These are phyloP conservation scores for Ogataea henricii DNA, from an alignment of 805 yeast species.

Conservation along the genomic window DNA sequence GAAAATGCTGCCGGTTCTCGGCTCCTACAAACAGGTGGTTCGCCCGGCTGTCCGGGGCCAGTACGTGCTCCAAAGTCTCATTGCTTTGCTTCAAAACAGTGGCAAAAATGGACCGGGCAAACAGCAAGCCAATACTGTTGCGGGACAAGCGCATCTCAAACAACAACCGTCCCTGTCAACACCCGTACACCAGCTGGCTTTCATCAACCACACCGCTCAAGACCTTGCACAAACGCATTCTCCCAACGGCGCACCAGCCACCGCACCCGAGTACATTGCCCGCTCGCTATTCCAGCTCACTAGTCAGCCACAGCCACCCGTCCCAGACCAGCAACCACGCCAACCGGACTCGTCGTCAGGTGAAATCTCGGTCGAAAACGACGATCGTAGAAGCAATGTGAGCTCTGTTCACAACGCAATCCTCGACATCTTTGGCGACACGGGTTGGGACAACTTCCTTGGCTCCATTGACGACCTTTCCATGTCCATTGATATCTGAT, in stretches of 20 bases:
- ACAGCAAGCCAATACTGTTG: no score
- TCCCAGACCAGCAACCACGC: not conserved
- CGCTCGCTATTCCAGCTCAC: not conserved
- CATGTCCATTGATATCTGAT: constrained; percentile 23
- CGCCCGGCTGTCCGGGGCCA: constrained; percentile 35
- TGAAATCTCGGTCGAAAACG: not conserved
- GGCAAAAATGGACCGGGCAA: constrained; percentile 13
- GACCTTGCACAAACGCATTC: not conserved
- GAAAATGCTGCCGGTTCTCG: constrained; percentile 23
- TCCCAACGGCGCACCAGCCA: not conserved
- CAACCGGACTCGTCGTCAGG: not conserved
- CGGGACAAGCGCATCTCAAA: no score
- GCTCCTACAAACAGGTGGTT: constrained; percentile 26
- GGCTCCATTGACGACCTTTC: constrained; percentile 31
- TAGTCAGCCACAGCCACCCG: not conserved
- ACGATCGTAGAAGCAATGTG: not conserved
- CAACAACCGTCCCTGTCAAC: no score
- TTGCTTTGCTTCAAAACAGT: constrained; percentile 21
- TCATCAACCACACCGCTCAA: constrained; percentile 9
- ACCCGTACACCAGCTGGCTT: constrained; percentile 3
- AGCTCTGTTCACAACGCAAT: constrained; percentile 24
- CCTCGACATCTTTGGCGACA: constrained; percentile 33
- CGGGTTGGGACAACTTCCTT: constrained; percentile 34
- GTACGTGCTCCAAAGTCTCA: constrained; percentile 30
- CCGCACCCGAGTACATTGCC: not conserved